These are phyloP conservation scores for Fusarium nisikadoi DNA, from an alignment of 2,329 filamentous ascomycete species.

Conservation along the genomic window DNA sequence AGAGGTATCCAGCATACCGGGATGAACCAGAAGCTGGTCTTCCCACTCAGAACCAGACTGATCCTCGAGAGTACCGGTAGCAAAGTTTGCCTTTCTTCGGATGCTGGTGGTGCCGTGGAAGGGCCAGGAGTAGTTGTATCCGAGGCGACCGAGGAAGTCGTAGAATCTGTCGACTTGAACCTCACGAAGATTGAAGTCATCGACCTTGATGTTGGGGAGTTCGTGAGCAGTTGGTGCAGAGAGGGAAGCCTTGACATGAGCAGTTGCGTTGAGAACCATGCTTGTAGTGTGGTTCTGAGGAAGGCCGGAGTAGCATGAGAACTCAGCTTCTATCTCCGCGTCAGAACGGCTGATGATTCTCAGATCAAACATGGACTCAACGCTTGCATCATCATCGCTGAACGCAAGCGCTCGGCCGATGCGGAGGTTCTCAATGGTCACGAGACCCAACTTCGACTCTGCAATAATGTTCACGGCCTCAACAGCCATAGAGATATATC, in stretches of 20 bases:
- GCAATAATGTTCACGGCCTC: fast-evolving
- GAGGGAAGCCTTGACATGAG: fast-evolving
- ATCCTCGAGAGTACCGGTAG: neutral
- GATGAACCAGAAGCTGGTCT: neutral
- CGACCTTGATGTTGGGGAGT: neutral
- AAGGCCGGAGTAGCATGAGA: neutral
- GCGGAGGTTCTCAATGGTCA: fast-evolving
- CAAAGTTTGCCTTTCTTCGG: neutral
- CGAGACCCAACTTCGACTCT: fast-evolving
- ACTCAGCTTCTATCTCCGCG: fast-evolving
- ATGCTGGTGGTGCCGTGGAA: neutral
- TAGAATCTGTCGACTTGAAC: neutral
- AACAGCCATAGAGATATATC: neutral
- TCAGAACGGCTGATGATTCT: neutral
- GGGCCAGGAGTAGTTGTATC: neutral
- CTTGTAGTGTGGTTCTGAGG: neutral
- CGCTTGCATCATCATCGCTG: neutral
- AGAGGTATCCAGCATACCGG: constrained; percentile 46
- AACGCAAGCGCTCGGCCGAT: fast-evolving
- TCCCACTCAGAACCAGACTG: neutral
- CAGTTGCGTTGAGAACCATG: neutral
- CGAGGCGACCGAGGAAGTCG: neutral
- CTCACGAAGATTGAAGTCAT: fast-evolving
- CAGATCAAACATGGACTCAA: neutral
- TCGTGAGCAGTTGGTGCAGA: fast-evolving